Conservation (phyloP, 2,329 filamentous ascomycete genomes). For the Penicillium sp. region DNA sequence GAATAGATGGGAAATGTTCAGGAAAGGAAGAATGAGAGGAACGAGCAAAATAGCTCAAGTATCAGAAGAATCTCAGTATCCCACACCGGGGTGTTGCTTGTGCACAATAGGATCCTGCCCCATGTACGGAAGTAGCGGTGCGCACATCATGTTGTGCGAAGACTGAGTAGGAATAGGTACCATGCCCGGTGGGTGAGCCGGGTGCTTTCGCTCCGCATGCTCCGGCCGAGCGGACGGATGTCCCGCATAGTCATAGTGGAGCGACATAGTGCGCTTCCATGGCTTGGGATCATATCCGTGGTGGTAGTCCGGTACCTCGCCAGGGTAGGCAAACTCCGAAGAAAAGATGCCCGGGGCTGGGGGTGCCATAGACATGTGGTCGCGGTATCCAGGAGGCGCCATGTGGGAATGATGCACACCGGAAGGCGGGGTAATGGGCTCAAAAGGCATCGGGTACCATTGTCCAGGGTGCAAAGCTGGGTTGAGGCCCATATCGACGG, state of each 20-base stretch:
- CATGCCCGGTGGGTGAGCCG: conserved; percentile 12
- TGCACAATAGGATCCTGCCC: conserved; percentile 21
- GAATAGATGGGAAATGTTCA: conserved; percentile 8
- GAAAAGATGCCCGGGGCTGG: conserved; percentile 20
- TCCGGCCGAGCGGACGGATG: conserved; percentile 1
- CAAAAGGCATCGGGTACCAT: conserved; percentile 33
- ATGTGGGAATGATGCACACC: conserved; percentile 28
- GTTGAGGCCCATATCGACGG: conserved; percentile 23
- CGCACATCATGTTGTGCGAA: conserved; percentile 29
- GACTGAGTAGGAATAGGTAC: conserved; percentile 22
- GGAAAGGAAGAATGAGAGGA: conserved; percentile 3
- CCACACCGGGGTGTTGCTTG: conserved; percentile 21
- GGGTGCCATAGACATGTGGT: conserved; percentile 26
- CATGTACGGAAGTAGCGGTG: conserved; percentile 29
- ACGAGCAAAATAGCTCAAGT: conserved; percentile 1
- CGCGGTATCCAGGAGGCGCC: conserved; percentile 23
- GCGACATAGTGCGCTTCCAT: conserved; percentile 31
- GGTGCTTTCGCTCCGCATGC: conserved; percentile 12
- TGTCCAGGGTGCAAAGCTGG: conserved; percentile 20
- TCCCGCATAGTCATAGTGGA: conserved; percentile 27
- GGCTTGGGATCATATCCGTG: conserved; percentile 23
- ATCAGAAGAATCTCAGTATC: conserved; percentile 16
- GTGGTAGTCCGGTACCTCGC: conserved; percentile 18
- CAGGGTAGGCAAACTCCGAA: conserved; percentile 20
- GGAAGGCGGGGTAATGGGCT: conserved; percentile 22